Evolutionary conservation across 2,329 filamentous ascomycete genomes (phyloP), one percentile per base, ranked within the genome.

Genomic region (Zasmidium citrigriseum): DNA sequence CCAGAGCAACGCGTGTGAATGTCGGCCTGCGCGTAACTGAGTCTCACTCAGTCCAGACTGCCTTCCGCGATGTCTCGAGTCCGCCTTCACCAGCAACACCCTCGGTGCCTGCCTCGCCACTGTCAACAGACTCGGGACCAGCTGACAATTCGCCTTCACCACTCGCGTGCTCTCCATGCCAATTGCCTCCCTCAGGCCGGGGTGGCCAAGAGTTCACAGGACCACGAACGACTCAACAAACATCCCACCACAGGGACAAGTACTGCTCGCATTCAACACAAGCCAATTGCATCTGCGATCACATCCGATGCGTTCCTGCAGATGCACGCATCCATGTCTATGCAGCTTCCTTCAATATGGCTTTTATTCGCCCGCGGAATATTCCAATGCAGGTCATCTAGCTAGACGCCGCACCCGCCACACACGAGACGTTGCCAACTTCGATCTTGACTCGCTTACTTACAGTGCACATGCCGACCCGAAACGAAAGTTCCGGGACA

Each of bases 361-460:
- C 46, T 50, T n/a, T 51, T 45, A 21, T 56, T 56, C 54, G 54
- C 54, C 18, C 23, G 22, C 23, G 34, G 23, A 27, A 16, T 27
- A 50, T 21, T 48, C n/a, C 23, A 34, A 48, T 29, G 46, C 52
- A 47, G 41, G 52, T 46, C 34, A 45, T 21, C 24, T 4, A 27
- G 23, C 23, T n/a, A 25, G 9, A 3, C 14, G 21, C 47, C 27
- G 22, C 23, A 49, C n/a, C 27, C 47, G n/a, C 45, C 47, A 49
- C 23, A 10, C 21, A 49, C 47, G 18, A 11, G 34, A 41, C 34
- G 16, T n/a, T 7, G 7, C 18, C 46, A 48, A 18, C n/a, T n/a
- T 22, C 20, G 54, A 50, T 56, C 54, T 25, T 56, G 29, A 56
- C 54, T 56, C 46, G 54, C 54, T 56, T 56, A 23, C 21, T 18